Evolutionary conservation across 208 protist genomes (phyloP), one percentile per base, ranked within the genome.

Genomic region (Angomonas deanei): DNA sequence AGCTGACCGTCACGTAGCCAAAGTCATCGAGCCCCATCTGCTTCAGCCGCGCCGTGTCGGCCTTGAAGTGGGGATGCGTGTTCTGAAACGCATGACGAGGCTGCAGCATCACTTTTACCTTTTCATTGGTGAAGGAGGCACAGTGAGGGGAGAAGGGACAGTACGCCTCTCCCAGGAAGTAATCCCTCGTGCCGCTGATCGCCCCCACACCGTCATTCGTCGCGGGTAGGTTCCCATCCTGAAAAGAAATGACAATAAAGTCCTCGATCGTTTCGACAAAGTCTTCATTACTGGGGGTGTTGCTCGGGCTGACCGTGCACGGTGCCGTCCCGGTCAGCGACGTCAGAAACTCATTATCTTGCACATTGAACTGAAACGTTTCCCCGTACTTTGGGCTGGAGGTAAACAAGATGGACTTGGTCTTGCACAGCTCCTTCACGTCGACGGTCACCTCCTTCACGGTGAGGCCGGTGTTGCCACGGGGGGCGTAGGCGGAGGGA

Each of bases 131-230:
- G 11, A n/a, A 31, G 49, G 77, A 90, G 13, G 74, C 49, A 38
- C 79, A 81, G 68, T 92, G 79, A 1, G 79, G 78, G 0, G 77
- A 78, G 76, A 95, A 95, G 27, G 83, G 86, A 49, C 76, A 85
- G 47, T 78, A 82, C 23, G 86, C 88, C 55, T 90, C 70, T 4
- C 88, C 88, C 50, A 76, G 87, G 17, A 71, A 75, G n/a, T 52
- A 32, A 1, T 68, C 27, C 19, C 1, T 60, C 61, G 23, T n/a
- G 69, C 80, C 46, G 64, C 65, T 3, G 30, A 62, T 5, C 3
- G 23, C 3, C n/a, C n/a, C 21, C 8, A 11, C 47, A 27, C 21
- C 21, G 11, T 24, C 23, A 13, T 56, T 56, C 13, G 15, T 33
- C 1, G 50, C 5, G 50, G 21, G 10, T 34, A 57, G 64, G 42